These are phyloP conservation scores for Periconia digitata DNA, from an alignment of 2,329 filamentous ascomycete genomes.

Conservation along the genomic window DNA sequence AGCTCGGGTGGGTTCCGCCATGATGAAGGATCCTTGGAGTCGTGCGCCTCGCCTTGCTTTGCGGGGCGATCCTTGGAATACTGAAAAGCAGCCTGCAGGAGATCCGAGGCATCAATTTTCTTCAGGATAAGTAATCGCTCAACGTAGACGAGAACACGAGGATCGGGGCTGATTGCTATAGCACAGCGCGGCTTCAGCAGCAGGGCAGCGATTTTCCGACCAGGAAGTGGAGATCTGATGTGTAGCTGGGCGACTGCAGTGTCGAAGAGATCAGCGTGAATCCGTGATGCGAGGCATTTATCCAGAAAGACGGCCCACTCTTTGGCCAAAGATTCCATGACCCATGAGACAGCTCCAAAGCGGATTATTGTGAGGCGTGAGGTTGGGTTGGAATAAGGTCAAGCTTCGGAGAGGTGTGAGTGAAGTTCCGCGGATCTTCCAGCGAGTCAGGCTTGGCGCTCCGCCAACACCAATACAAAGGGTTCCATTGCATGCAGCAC, in stretches of 20 bases:
- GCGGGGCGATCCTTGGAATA: slow-evolving; percentile 37
- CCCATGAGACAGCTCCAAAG: slow-evolving; percentile 22
- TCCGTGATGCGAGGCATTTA: slow-evolving; percentile 35
- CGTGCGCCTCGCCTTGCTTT: slow-evolving; percentile 20
- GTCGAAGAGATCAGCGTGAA: slow-evolving; percentile 37
- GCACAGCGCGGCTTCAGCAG: slow-evolving; percentile 35
- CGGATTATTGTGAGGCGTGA: slow-evolving; percentile 21
- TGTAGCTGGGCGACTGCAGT: slow-evolving; percentile 35
- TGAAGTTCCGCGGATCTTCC: slow-evolving; percentile 13
- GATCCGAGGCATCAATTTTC: slow-evolving; percentile 38
- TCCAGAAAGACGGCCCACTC: slow-evolving; percentile 39
- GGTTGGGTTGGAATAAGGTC: slow-evolving; percentile 15
- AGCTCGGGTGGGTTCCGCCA: slow-evolving; percentile 40
- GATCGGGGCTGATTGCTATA: slow-evolving; percentile 33
- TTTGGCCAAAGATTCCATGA: slow-evolving; percentile 38
- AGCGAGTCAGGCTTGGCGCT: slow-evolving; percentile 5
- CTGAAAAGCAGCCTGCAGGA: slow-evolving; percentile 34
- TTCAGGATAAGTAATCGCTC: slow-evolving; percentile 37
- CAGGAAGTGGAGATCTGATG: slow-evolving; percentile 36
- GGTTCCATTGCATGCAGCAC: background rate
- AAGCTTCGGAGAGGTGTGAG: slow-evolving; percentile 10
- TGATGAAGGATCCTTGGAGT: slow-evolving; percentile 21
- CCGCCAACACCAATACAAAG: background rate
- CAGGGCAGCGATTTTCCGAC: slow-evolving; percentile 37
- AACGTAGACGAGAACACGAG: slow-evolving; percentile 36